Conservation (phyloP, 1,284 basidiomycete genomes). For the Volvariella volvacea region DNA sequence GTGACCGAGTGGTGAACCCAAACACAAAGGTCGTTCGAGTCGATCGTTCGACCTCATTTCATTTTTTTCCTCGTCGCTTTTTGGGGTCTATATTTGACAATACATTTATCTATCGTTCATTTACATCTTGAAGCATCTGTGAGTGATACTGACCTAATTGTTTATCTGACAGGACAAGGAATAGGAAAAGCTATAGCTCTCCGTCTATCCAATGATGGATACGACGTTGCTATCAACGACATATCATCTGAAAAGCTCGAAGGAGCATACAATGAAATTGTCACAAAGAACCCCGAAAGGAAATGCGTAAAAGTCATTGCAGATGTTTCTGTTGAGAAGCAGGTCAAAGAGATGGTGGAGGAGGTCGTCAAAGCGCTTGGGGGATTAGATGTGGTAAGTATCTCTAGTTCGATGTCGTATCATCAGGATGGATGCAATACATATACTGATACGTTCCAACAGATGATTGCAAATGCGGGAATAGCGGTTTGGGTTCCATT, state of each 20-base stretch:
- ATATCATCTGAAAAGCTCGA: slow-evolving; percentile 21
- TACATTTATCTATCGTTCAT: too few species aligned
- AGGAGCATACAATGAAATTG: slow-evolving; percentile 22
- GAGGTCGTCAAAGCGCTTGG: slow-evolving; percentile 23
- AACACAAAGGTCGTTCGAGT: too few species aligned
- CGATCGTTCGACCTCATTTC: too few species aligned
- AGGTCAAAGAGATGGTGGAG: slow-evolving; percentile 29
- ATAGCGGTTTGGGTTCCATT: slow-evolving; percentile 5
- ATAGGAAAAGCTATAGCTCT: slow-evolving; percentile 34
- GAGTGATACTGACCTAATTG: too few species aligned
- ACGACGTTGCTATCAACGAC: slow-evolving; percentile 32
- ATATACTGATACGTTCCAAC: not conserved
- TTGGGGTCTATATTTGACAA: slow-evolving; percentile 12
- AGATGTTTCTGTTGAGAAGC: slow-evolving; percentile 29
- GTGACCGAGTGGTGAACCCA: too few species aligned
- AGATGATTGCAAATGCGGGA: slow-evolving; percentile 29
- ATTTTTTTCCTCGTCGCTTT: not conserved
- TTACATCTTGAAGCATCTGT: too few species aligned
- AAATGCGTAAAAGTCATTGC: slow-evolving; percentile 18
- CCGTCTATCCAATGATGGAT: slow-evolving; percentile 34
- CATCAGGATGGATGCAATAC: not conserved
- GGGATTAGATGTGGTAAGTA: slow-evolving; percentile 22
- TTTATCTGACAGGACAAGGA: slow-evolving; percentile 15
- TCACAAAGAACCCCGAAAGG: slow-evolving; percentile 18
- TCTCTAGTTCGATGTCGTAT: slow-evolving; percentile 14